Conservation (phyloP, 1,284 basidiomycete genomes). For the Chalciporus sp. region DNA sequence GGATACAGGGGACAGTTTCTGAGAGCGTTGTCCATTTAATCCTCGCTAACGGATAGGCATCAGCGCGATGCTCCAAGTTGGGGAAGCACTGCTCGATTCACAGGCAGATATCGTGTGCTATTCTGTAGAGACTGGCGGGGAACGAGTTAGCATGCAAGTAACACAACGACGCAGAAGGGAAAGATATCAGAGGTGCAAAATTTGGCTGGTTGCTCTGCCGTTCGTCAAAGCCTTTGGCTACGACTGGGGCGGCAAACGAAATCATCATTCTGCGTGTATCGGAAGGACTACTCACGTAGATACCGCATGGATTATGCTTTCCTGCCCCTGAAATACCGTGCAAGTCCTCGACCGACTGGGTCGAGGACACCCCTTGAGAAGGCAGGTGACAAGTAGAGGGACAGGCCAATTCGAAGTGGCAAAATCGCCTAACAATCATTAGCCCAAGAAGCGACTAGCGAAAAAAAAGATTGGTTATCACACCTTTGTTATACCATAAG, state of each 20-base stretch:
- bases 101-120: neutral
- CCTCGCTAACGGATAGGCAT: too few relatives aligned
- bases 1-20: neutral
- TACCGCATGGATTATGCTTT: neutral
- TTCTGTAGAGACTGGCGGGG: slow-evolving; percentile 2
- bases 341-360: slow-evolving; percentile 44
- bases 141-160: slow-evolving; percentile 12
- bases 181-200: slow-evolving; percentile 35
- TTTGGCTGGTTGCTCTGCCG: slow-evolving; percentile 39
- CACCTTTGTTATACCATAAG: slow-evolving; percentile 86
- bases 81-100: neutral
- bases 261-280: slow-evolving; percentile 26
- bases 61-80: too few relatives aligned
- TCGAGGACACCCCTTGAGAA: slow-evolving; percentile 71
- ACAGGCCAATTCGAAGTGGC: slow-evolving; percentile 71
- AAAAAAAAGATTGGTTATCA: neutral
- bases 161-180: neutral
- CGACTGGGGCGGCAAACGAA: slow-evolving; percentile 41
- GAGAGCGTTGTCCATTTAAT: too few relatives aligned
- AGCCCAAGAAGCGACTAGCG: slow-evolving; percentile 4
- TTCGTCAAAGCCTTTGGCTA: slow-evolving; percentile 35
- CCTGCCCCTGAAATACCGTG: slow-evolving; percentile 24
- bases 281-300: slow-evolving; percentile 16
- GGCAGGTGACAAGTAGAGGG: slow-evolving; percentile 73
- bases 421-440: slow-evolving; percentile 58